Evolutionary conservation across 192 early-diverging fungal species (phyloP), one percentile per base, ranked within the genome.

Genomic region (Fimicolochytrium jonesii): DNA sequence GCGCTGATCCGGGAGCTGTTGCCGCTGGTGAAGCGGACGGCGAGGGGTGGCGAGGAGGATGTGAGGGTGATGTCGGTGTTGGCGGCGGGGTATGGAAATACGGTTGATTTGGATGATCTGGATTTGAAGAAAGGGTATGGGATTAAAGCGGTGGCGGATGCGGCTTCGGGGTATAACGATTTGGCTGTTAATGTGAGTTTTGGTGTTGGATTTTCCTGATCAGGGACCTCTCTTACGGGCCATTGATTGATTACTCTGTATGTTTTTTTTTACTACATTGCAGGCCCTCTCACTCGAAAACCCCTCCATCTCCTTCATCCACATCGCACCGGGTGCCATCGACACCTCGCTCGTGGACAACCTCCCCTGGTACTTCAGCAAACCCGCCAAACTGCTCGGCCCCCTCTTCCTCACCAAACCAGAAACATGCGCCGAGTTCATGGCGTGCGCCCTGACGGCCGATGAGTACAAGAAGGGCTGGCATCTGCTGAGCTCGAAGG

Each of bases 161-260:
- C 71, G 1, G 56, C 67, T 9, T 20, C 51, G 33, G 34, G 42
- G 11, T 73, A 73, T 31, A 73, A 67, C 43, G 71, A 73, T 42
- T 32, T 73, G 11, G 20, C 63, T 4, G 45, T 67, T 5, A 37
- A 71, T 50, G 56, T 58, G 32, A 43, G 62, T 26, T 0, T 23
- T n/a, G n/a, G n/a, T n/a, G n/a, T n/a, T n/a, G n/a, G n/a, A n/a
- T n/a, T n/a, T n/a, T n/a, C n/a, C n/a, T n/a, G n/a, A n/a, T n/a
- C n/a, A n/a, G n/a, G n/a, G n/a, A n/a, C n/a, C n/a, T n/a, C n/a
- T n/a, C n/a, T n/a, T n/a, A n/a, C n/a, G n/a, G n/a, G n/a, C n/a
- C n/a, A n/a, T n/a, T n/a, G n/a, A n/a, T n/a, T n/a, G n/a, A n/a
- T n/a, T n/a, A n/a, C n/a, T n/a, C n/a, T n/a, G n/a, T n/a, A n/a